phyloP scores from a whole-genome alignment of 176 grass and related monocot species.

The Triticum timopheevii region DNA sequence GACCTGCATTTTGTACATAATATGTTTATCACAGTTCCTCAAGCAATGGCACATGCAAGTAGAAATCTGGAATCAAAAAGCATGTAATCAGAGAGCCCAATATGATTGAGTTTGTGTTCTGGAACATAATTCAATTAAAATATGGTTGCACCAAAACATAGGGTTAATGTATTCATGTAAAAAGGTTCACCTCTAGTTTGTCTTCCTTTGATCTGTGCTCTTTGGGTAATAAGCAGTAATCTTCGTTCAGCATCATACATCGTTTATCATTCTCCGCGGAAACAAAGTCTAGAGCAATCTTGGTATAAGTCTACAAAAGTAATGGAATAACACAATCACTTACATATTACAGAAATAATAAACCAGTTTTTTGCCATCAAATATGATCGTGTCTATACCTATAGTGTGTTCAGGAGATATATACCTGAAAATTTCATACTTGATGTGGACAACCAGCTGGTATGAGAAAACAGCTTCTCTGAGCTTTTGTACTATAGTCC shows the following conservation, averaged over 20 bases:
- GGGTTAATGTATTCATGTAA: too few relatives aligned
- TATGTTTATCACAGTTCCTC: too few relatives aligned
- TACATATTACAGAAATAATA: background rate
- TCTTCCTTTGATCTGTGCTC: conserved; percentile 60
- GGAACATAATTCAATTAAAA: too few relatives aligned
- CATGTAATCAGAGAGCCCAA: too few relatives aligned
- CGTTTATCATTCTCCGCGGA: conserved; percentile 53
- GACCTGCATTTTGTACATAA: too few relatives aligned
- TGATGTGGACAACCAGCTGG: conserved; percentile 44
- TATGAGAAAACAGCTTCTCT: conserved; percentile 38
- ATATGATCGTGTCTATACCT: background rate
- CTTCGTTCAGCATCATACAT: conserved; percentile 47
- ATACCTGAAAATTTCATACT: conserved; percentile 62
- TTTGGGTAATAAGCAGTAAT: conserved; percentile 48
- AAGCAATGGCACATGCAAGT: too few relatives aligned
- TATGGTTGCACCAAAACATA: too few relatives aligned
- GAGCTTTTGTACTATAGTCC: conserved; percentile 60
- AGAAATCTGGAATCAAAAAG: too few relatives aligned
- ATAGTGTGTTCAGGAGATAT: background rate
- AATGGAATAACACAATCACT: background rate
- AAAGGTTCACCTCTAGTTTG: conserved; percentile 49
- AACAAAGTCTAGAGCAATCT: conserved; percentile 62
- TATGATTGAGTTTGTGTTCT: too few relatives aligned
- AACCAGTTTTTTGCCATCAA: background rate
- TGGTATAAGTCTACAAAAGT: conserved; percentile 40